Evolutionary conservation across 768 basidiomycete genomes (phyloP), one percentile per base, ranked within the genome.

Genomic region (Hygrophorus russula): DNA sequence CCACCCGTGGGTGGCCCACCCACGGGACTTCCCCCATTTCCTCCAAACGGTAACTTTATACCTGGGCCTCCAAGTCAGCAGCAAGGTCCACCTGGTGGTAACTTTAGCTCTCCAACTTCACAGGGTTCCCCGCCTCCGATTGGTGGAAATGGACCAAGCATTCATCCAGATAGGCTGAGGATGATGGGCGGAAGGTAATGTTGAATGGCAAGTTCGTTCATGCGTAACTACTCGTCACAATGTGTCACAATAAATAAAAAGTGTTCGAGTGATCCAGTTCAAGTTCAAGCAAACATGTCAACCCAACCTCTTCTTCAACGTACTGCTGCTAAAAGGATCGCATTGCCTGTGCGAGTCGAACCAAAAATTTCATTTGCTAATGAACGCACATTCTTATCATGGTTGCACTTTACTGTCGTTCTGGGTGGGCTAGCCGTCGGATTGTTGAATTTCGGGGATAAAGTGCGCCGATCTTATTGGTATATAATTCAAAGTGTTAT

Each of bases 331-430:
- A 97, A 97, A 68, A 86, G 96, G 50, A 99, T 98, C 51, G 93
- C 96, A 10, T 82, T 99, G 36, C 94, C 96, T 31, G 78, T 99
- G 52, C 78, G 91, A 51, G 87, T 91, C 41, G 90, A 94, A 62
- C 90, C 90, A 27, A 94, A 94, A 54, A 90, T 94, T 48, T 89
- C 89, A 37, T 94, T 93, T 53, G 90, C 90, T 34, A 93, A 93
- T 61, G 90, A 92, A 62, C 78, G 88, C 44, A 92, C 96, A 0
- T 98, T 98, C 66, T 72, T 99, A 36, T 93, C 92, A 73, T 98
- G 94, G 96, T 75, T 97, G 39, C 92, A 96, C 63, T 97, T 96
- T 61, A 92, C 93, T 32, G 91, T 98, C 64, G 90, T 99, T 46
- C 80, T 99, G 6, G 93, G 94, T 20, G 96, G 96, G 45, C 74